Base-by-base conservation (phyloP, 345 rosid genomes). In the Isatis tinctoria region DNA sequence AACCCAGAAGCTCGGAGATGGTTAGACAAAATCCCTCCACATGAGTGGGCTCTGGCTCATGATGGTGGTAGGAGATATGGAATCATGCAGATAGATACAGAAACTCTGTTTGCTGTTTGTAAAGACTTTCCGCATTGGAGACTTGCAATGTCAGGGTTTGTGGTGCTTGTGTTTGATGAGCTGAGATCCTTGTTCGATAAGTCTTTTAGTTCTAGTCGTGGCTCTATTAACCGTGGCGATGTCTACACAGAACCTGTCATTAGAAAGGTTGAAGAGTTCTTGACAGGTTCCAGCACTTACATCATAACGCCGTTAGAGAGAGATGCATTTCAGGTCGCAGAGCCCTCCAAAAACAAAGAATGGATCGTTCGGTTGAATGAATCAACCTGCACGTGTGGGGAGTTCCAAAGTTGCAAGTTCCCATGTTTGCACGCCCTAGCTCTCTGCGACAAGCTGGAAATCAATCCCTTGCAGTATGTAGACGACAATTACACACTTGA, bases 381-480 rank as follows among this genome's bases (percentile, higher is more conserved):
- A 2, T 30, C 2, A 0, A 43, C 56, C 0, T 69, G 65, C 32
- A 43, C 73, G 10, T 57, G 65, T 30, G 32, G 30, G 16, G 2
- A 12, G 47, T 67, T 67, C 24, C 71, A 67, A 67, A 2, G 0
- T 0, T 0, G 2, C 13, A 67, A 51, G 48, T 14, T 67, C 24
- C 60, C 71, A 36, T 51, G 71, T 37, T n/a, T n/a, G 2, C 60
- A 67, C 20, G 71, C 26, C 51, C 36, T 67, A 49, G 48, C 36
- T 0, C 48, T 67, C 6, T 67, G 32, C 20, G 4, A 48, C 6
- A 65, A 65, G 70, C 20, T 65, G 30, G 47, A 60, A 60, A 33
- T 60, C 18, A 70, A 70, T 5, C 74, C 74, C n/a, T 70, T 70
- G 18, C 39, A 33, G 17, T 70, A 70, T 45, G 74, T 70, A 6